Evolutionary conservation across 2,329 filamentous ascomycete species (phyloP).

Genomic region (Fusarium zealandicum): DNA sequence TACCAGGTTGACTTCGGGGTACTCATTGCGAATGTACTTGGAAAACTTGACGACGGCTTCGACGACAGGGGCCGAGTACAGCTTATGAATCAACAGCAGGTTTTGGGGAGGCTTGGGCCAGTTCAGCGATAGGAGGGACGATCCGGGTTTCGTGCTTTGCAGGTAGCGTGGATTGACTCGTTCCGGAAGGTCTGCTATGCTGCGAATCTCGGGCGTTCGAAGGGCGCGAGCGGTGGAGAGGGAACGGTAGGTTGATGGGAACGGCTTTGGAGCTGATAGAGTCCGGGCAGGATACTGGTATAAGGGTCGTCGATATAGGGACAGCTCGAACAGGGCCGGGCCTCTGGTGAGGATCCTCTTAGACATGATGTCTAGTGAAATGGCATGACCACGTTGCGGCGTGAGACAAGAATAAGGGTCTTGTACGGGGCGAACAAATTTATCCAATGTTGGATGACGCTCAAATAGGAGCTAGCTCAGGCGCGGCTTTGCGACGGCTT

Average conservation of each 20-base stretch:
- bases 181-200: constrained; percentile 45
- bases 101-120: constrained; percentile 64
- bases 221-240: constrained; percentile 58
- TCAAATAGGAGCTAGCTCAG: constrained; percentile 21
- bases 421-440: constrained; percentile 14
- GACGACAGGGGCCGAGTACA: constrained; percentile 61
- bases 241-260: constrained; percentile 39
- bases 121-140: constrained; percentile 62
- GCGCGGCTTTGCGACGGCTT: constrained; percentile 20
- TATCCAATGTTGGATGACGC: constrained; percentile 28
- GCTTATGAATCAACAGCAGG: constrained; percentile 65
- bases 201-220: constrained; percentile 46
- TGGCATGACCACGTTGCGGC: constrained; percentile 21
- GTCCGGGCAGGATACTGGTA: constrained; percentile 2
- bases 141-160: constrained; percentile 53
- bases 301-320: not conserved
- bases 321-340: constrained; percentile 19
- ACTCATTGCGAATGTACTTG: constrained; percentile 79
- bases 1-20: constrained; percentile 81
- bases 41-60: constrained; percentile 63
- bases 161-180: constrained; percentile 48
- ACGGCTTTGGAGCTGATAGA: not conserved
- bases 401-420: constrained; percentile 2
- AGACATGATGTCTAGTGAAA: constrained; percentile 32
- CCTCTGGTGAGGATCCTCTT: constrained; percentile 23